Percentiles rank a stretch among this genome's conserved stretches.
Evolutionary conservation across 2,329 filamentous ascomycete species (phyloP).

Genomic region (Didymella keratinophila): DNA sequence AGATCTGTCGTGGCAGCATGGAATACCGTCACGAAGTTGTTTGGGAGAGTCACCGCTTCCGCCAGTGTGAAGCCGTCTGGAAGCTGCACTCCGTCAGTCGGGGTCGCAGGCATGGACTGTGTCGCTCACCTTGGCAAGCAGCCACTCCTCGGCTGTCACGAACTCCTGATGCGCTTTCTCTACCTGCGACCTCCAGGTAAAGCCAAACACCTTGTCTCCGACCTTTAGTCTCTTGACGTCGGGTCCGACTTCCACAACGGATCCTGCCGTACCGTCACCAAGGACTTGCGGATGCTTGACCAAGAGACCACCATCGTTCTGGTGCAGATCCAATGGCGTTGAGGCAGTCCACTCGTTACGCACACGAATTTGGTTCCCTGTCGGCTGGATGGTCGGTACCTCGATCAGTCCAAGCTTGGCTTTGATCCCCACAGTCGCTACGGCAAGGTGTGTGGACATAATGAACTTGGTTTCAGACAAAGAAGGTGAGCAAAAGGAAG

Average conservation of each 20-base stretch:
- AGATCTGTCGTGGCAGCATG: conserved; percentile 63
- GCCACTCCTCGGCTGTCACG: conserved; percentile 60
- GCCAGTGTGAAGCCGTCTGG: conserved; percentile 53
- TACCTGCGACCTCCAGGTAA: conserved; percentile 57
- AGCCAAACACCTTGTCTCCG: conserved; percentile 66
- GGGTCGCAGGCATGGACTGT: not conserved
- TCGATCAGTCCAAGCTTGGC: conserved; percentile 47
- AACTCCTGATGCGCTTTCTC: conserved; percentile 66
- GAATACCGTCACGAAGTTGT: conserved; percentile 66
- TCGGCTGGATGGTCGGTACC: conserved; percentile 47
- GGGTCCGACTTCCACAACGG: conserved; percentile 61
- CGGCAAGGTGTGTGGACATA: conserved; percentile 50
- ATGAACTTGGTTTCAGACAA: not conserved
- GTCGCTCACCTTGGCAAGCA: conserved; percentile 43
- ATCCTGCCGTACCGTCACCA: conserved; percentile 62
- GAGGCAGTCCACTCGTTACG: conserved; percentile 67
- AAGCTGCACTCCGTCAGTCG: conserved; percentile 41
- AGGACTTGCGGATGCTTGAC: conserved; percentile 60
- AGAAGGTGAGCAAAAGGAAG: not conserved
- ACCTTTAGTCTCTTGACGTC: conserved; percentile 55
- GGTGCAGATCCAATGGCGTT: conserved; percentile 68
- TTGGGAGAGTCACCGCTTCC: conserved; percentile 63
- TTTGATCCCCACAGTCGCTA: conserved; percentile 52
- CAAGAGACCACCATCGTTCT: conserved; percentile 66
- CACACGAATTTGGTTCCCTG: conserved; percentile 60